Evolutionary conservation across 495 filamentous ascomycete genomes (phyloP).

Genomic region (Opeltia flavorubescens): DNA sequence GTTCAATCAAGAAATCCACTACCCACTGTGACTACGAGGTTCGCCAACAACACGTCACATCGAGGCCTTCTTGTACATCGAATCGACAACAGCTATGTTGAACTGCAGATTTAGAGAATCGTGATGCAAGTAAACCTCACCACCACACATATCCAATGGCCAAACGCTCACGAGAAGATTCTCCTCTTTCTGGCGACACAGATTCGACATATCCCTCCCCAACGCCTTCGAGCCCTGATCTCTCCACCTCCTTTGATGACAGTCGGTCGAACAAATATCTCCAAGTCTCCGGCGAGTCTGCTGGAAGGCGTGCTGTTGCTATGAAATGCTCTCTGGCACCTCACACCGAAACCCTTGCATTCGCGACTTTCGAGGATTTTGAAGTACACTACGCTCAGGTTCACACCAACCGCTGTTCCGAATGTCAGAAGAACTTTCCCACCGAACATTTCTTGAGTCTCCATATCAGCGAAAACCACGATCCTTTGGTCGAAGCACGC

Average conservation of each 20-base stretch:
- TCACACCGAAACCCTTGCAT: constrained; percentile 52
- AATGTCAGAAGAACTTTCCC: constrained; percentile 69
- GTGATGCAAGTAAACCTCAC: constrained; percentile 5
- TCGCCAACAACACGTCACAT: too few species aligned
- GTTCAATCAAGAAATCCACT: too few species aligned
- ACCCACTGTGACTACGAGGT: too few species aligned
- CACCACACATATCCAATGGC: constrained; percentile 31
- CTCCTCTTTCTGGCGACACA: constrained; percentile 20
- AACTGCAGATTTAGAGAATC: constrained; percentile 21
- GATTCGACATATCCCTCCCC: constrained; percentile 16
- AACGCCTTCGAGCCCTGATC: too few species aligned
- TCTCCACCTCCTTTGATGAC: too few species aligned
- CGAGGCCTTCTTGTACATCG: too few species aligned
- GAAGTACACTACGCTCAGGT: constrained; percentile 71
- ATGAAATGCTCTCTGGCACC: constrained; percentile 74
- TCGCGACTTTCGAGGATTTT: constrained; percentile 66
- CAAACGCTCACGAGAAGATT: constrained; percentile 45
- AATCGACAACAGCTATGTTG: too few species aligned
- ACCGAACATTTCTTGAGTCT: constrained; percentile 57
- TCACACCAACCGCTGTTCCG: constrained; percentile 73
- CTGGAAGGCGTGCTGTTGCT: constrained; percentile 16
- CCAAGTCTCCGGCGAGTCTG: constrained; percentile 10
- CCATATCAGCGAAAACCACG: constrained; percentile 89
- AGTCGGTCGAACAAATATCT: constrained; percentile 15
- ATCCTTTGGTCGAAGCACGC: constrained; percentile 56